These are phyloP conservation scores for Leersia perrieri DNA, from an alignment of 176 grass and related monocot genomes.

Conservation along the genomic window DNA sequence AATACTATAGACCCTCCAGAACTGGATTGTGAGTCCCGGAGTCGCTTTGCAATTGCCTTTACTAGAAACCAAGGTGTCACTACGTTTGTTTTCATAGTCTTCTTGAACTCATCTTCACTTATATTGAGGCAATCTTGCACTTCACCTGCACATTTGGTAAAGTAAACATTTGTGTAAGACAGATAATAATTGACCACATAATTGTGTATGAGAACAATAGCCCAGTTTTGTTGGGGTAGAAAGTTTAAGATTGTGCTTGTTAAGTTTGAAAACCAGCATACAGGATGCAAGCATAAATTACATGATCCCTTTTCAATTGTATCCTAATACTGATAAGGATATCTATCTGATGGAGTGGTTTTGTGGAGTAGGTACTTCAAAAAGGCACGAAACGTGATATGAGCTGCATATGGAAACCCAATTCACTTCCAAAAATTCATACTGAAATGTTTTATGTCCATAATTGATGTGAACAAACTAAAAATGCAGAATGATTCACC, in stretches of 20 bases:
- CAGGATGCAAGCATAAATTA: too few species aligned
- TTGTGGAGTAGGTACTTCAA: not conserved
- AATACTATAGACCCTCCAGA: slow-evolving; percentile 68
- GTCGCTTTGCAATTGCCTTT: slow-evolving; percentile 56
- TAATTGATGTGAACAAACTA: not conserved
- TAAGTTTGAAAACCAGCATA: not conserved
- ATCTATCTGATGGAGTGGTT: not conserved
- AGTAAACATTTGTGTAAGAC: not conserved
- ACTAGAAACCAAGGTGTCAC: slow-evolving; percentile 78
- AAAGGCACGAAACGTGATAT: not conserved
- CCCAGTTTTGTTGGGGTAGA: not conserved
- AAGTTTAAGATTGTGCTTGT: not conserved
- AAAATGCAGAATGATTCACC: not conserved
- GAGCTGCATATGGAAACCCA: not conserved
- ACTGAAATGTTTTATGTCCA: not conserved
- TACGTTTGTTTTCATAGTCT: slow-evolving; percentile 65
- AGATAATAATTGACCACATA: not conserved
- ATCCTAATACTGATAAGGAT: not conserved
- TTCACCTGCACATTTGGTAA: slow-evolving; percentile 42
- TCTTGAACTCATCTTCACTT: slow-evolving; percentile 64
- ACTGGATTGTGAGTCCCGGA: slow-evolving; percentile 46
- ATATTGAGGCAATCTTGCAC: slow-evolving; percentile 64
- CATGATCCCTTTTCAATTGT: not conserved
- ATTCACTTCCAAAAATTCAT: not conserved
- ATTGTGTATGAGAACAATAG: not conserved